Evolutionary conservation across 495 filamentous ascomycete genomes (phyloP).

Genomic region (Daldinia concentrica): DNA sequence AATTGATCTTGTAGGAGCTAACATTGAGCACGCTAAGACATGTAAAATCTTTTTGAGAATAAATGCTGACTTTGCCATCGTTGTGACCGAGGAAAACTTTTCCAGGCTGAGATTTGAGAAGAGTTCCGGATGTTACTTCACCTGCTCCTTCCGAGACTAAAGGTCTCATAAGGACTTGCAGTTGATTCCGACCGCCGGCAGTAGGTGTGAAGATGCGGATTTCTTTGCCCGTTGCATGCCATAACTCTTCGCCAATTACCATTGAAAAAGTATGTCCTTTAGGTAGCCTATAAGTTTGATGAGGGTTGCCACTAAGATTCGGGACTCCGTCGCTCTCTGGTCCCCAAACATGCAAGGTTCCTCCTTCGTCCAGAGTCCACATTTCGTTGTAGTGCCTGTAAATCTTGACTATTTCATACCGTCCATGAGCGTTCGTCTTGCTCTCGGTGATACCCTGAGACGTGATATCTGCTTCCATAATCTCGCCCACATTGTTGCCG

Average conservation of each 20-base stretch:
- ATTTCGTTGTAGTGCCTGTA: conserved; percentile 86
- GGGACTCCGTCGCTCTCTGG: conserved; percentile 80
- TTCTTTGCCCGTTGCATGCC: conserved; percentile 89
- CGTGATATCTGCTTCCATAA: conserved; percentile 85
- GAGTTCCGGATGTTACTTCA: conserved; percentile 87
- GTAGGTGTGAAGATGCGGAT: conserved; percentile 85
- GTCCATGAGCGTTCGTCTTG: conserved; percentile 76
- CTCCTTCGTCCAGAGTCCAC: conserved; percentile 94
- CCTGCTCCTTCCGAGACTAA: conserved; percentile 72
- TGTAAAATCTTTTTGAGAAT: conserved; percentile 75
- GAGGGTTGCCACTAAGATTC: conserved; percentile 71
- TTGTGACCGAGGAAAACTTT: conserved; percentile 89
- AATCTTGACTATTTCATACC: conserved; percentile 86
- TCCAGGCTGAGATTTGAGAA: conserved; percentile 76
- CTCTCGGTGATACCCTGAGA: conserved; percentile 71
- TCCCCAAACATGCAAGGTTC: conserved; percentile 86
- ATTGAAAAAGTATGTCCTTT: conserved; percentile 90
- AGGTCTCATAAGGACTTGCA: conserved; percentile 76
- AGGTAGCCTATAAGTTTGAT: conserved; percentile 72
- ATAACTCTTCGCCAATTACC: conserved; percentile 78
- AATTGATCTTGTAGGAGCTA: conserved; percentile 95
- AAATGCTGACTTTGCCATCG: conserved; percentile 94
- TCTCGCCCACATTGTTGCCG: conserved; percentile 84
- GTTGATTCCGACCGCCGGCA: conserved; percentile 67
- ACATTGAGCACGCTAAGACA: conserved; percentile 82